These are phyloP conservation scores for Penicillium argentinense DNA, from an alignment of 495 filamentous ascomycete species.

Conservation along the genomic window DNA sequence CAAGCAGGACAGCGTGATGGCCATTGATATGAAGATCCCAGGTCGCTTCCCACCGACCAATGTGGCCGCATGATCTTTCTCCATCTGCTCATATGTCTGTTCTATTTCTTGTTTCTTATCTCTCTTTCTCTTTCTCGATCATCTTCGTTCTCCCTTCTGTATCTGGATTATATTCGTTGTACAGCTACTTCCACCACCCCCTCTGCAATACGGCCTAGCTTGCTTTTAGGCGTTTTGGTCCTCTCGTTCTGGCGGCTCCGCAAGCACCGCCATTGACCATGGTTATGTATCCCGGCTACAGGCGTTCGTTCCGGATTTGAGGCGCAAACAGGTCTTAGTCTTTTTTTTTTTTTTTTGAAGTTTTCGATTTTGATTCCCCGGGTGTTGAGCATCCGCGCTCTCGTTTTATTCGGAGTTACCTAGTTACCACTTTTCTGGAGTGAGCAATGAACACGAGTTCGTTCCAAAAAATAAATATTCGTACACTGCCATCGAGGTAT, in stretches of 20 bases:
- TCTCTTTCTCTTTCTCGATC: slow-evolving; percentile 6
- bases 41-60: slow-evolving; percentile 38
- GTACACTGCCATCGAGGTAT: too few relatives aligned
- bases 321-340: slow-evolving; percentile 15
- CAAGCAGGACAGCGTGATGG: slow-evolving; percentile 30
- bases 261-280: not conserved
- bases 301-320: slow-evolving; percentile 17
- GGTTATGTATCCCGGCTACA: too few relatives aligned
- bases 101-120: slow-evolving; percentile 9
- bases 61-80: slow-evolving; percentile 29
- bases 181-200: slow-evolving; percentile 5
- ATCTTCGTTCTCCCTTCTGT: not conserved
- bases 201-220: slow-evolving; percentile 9
- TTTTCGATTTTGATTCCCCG: slow-evolving; percentile 12
- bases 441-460: slow-evolving; percentile 10
- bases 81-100: slow-evolving; percentile 8
- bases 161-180: slow-evolving; percentile 1
- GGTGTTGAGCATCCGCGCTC: slow-evolving; percentile 11
- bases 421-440: slow-evolving; percentile 1
- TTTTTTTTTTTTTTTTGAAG: slow-evolving; percentile 1
- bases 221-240: slow-evolving; percentile 19
- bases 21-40: slow-evolving; percentile 40
- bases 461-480: not conserved
- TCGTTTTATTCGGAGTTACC: slow-evolving; percentile 4
- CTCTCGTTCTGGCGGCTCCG: slow-evolving; percentile 3